phyloP scores from a whole-genome alignment of 192 early-diverging fungal genomes.

The Coemansia sp. region DNA sequence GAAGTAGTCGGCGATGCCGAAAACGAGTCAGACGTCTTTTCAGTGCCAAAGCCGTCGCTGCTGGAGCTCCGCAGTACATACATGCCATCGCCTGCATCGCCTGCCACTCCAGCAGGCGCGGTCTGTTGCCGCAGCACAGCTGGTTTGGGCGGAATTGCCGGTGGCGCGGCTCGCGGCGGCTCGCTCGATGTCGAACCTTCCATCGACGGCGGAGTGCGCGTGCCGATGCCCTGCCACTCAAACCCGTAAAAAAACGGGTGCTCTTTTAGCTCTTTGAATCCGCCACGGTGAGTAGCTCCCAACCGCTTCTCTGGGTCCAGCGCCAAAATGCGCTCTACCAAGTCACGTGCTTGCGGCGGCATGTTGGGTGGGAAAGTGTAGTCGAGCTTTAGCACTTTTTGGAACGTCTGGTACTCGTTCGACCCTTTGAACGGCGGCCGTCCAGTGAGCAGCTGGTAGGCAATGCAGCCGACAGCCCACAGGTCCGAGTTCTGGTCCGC shows the following conservation, averaged over 20 bases:
- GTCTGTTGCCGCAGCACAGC: conserved; percentile 34
- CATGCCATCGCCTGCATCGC: neutral
- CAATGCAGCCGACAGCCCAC: conserved; percentile 87
- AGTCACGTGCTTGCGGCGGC: conserved; percentile 64
- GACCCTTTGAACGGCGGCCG: conserved; percentile 90
- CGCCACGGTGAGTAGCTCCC: conserved; percentile 59
- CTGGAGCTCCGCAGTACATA: conserved; percentile 27
- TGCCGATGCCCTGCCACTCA: conserved; percentile 61
- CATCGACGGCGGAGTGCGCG: conserved; percentile 43
- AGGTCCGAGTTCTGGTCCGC: conserved; percentile 77
- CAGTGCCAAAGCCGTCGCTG: conserved; percentile 48
- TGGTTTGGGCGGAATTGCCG: conserved; percentile 48
- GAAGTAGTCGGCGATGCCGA: conserved; percentile 30
- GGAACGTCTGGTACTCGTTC: conserved; percentile 97
- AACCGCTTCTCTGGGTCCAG: conserved; percentile 63
- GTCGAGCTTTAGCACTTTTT: conserved; percentile 87
- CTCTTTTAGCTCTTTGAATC: conserved; percentile 62
- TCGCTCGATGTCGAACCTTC: conserved; percentile 12
- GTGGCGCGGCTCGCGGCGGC: conserved; percentile 17
- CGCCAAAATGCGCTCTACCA: conserved; percentile 77
- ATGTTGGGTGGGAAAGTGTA: conserved; percentile 81
- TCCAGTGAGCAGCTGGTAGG: conserved; percentile 88
- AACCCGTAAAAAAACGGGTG: conserved; percentile 85
- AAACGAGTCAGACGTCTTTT: conserved; percentile 47
- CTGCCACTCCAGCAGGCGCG: neutral